Base-by-base conservation (phyloP, 192 early-diverging fungal species). In the Coemansia sp. region DNA sequence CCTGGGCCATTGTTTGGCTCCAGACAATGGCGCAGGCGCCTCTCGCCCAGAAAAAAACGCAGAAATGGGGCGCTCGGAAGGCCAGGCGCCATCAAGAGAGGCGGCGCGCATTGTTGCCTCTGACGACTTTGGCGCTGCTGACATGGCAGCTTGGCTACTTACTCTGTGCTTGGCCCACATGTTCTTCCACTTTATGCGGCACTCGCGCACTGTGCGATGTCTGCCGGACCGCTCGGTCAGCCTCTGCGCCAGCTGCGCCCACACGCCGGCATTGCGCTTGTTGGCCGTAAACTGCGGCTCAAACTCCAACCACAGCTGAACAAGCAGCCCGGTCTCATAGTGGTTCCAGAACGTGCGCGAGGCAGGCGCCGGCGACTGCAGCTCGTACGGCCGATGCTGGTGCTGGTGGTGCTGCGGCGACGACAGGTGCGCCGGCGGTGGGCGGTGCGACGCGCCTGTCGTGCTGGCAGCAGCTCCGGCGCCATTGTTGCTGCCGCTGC, bases 101-200 rank as follows among this genome's bases (percentile, higher is more conserved):
- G 4, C 1, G 13, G 39, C 39, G 13, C 11, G 27, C 25, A 53
- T 53, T 53, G 51, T 53, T 53, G 30, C 30, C 8, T 3, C 30
- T 32, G 30, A 32, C 8, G 30, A n/a, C n/a, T n/a, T n/a, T n/a
- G n/a, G n/a, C n/a, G n/a, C n/a, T n/a, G n/a, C n/a, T n/a, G n/a
- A n/a, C n/a, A n/a, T n/a, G n/a, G n/a, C n/a, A n/a, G n/a, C n/a
- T n/a, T n/a, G 11, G 51, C n/a, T 2, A 67, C 76, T 71, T 74
- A 80, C 77, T 64, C 77, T 70, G 60, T 80, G 77, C 56, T 80
- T 80, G 23, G 77, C 77, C 77, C 77, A 80, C 77, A 80, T 80
- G 62, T 80, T 80, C 62, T 80, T 80, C 77, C 77, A 80, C 49
- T 80, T 80, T 22, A 80, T 80, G 25, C 77, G 77, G 60, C 77